phyloP scores from a whole-genome alignment of 768 basidiomycete species.

The Lactarius sanguifluus region DNA sequence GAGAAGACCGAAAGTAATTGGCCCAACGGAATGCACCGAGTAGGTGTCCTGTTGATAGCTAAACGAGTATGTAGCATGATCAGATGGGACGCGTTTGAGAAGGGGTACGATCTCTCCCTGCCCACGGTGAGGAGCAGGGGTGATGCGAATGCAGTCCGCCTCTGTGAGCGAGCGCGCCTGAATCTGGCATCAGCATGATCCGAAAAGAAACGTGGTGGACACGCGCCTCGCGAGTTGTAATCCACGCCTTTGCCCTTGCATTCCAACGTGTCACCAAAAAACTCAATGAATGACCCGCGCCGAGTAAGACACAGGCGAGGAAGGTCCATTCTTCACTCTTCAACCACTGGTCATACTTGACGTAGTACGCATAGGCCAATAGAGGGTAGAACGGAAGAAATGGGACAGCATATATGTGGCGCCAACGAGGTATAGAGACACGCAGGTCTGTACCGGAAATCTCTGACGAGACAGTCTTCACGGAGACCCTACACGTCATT shows the following conservation, averaged over 20 bases:
- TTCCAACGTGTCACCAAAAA: slow-evolving; percentile 93
- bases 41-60: slow-evolving; percentile 95
- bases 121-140: slow-evolving; percentile 79
- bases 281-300: slow-evolving; percentile 86
- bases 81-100: slow-evolving; percentile 56
- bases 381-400: slow-evolving; percentile 81
- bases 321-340: slow-evolving; percentile 98
- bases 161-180: slow-evolving; percentile 64
- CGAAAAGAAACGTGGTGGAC: slow-evolving; percentile 12
- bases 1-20: slow-evolving; percentile 69
- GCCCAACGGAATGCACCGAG: slow-evolving; percentile 57
- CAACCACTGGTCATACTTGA: slow-evolving; percentile 89
- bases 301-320: slow-evolving; percentile 81
- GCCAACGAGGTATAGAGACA: slow-evolving; percentile 63
- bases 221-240: slow-evolving; percentile 74
- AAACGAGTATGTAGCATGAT: slow-evolving; percentile 75
- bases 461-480: slow-evolving; percentile 63
- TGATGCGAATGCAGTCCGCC: slow-evolving; percentile 79
- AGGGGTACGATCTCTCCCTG: slow-evolving; percentile 86
- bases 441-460: slow-evolving; percentile 68
- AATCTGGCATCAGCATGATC: slow-evolving; percentile 5
- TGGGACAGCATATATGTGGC: slow-evolving; percentile 71
- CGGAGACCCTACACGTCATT: slow-evolving; percentile 38
- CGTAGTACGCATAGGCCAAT: slow-evolving; percentile 86
- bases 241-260: slow-evolving; percentile 68